phyloP scores from a whole-genome alignment of 805 yeast species.

The Wickerhamiella allomyrinae region DNA sequence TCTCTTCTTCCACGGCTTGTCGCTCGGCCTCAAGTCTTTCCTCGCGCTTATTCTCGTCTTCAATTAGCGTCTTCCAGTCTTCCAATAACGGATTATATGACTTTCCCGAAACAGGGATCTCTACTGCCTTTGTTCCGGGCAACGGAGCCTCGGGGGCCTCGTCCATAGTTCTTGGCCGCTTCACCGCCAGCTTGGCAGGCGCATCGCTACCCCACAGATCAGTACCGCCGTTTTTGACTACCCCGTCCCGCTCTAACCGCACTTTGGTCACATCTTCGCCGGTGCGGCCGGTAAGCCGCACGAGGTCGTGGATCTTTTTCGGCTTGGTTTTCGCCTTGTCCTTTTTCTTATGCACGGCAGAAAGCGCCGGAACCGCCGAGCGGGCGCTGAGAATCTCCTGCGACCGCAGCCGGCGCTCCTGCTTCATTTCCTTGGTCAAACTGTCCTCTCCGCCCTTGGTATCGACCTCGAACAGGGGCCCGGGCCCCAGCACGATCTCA shows the following conservation, averaged over 20 bases:
- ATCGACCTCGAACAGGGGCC: slow-evolving; percentile 49
- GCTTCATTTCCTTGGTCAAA: slow-evolving; percentile 27
- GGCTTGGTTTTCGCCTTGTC: slow-evolving; percentile 26
- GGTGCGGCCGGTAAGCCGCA: slow-evolving; percentile 65
- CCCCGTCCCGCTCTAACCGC: slow-evolving; percentile 54
- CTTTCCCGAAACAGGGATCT: slow-evolving; percentile 67
- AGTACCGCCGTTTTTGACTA: slow-evolving; percentile 31
- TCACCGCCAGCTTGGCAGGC: slow-evolving; percentile 5
- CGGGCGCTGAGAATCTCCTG: slow-evolving; percentile 59
- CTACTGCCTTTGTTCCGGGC: slow-evolving; percentile 21
- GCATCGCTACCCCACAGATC: slow-evolving; percentile 59
- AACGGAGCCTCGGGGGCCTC: slow-evolving; percentile 16
- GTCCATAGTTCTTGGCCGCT: slow-evolving; percentile 3
- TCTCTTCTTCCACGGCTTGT: slow-evolving; percentile 45
- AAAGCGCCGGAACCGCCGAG: slow-evolving; percentile 63
- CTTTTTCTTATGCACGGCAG: slow-evolving; percentile 25
- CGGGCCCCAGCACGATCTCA: slow-evolving; percentile 27
- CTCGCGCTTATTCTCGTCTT: slow-evolving; percentile 51
- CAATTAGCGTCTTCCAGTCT: slow-evolving; percentile 64
- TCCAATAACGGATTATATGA: slow-evolving; percentile 84
- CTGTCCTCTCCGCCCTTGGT: slow-evolving; percentile 42
- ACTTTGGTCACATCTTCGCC: slow-evolving; percentile 29
- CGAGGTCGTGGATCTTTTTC: slow-evolving; percentile 46
- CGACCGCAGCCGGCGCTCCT: slow-evolving; percentile 37
- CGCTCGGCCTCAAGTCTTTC: slow-evolving; percentile 52